Evolutionary conservation across 257 asterid species (phyloP).

Genomic region (Oldenlandia corymbosa): DNA sequence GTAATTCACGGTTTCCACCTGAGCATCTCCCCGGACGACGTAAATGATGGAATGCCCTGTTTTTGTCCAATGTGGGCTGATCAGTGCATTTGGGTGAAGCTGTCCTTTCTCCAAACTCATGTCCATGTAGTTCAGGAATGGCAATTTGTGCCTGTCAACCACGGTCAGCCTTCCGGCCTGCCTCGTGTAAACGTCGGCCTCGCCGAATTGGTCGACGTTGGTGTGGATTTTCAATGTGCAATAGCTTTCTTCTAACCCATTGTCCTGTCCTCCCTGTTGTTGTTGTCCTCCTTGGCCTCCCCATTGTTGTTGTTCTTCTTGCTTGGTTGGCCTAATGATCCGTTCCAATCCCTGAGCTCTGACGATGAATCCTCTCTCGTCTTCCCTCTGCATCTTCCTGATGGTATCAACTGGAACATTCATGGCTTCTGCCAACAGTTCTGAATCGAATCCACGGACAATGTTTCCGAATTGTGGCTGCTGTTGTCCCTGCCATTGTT

Average conservation of each 20-base stretch:
- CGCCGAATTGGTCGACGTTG: slow-evolving; percentile 33
- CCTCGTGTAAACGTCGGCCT: slow-evolving; percentile 53
- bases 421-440: slow-evolving; percentile 56
- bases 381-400: slow-evolving; percentile 29
- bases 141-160: slow-evolving; percentile 51
- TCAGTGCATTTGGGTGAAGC: slow-evolving; percentile 47
- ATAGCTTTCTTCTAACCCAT: slow-evolving; percentile 44
- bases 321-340: slow-evolving; percentile 41
- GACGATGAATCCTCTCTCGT: slow-evolving; percentile 52
- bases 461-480: slow-evolving; percentile 38
- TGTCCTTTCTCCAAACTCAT: slow-evolving; percentile 62
- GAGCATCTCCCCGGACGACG: slow-evolving; percentile 60
- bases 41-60: slow-evolving; percentile 51
- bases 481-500: slow-evolving; percentile 14
- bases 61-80: slow-evolving; percentile 53
- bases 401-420: slow-evolving; percentile 36
- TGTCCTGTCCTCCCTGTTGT: slow-evolving; percentile 13
- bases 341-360: slow-evolving; percentile 34
- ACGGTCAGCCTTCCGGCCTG: slow-evolving; percentile 55
- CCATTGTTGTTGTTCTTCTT: slow-evolving; percentile 4
- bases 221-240: slow-evolving; percentile 48
- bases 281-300: slow-evolving; percentile 4
- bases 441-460: slow-evolving; percentile 35
- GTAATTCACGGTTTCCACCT: slow-evolving; percentile 42
- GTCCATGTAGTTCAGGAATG: slow-evolving; percentile 55